Conservation (phyloP, 306 rosid species). For the Urtica urens region DNA sequence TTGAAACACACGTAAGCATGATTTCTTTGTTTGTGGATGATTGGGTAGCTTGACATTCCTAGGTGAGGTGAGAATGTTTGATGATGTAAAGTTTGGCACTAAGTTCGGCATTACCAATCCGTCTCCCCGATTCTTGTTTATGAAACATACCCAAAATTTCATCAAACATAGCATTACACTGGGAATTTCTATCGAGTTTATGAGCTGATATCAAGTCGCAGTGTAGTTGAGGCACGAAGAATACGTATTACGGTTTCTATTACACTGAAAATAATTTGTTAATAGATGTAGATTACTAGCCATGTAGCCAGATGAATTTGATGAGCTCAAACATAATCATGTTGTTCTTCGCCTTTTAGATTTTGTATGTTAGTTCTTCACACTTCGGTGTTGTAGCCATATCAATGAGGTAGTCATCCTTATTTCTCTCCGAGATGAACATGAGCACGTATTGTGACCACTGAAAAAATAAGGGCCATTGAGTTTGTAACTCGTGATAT, state of each 20-base stretch:
- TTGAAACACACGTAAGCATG: background rate
- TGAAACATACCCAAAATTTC: background rate
- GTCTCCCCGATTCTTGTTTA: background rate
- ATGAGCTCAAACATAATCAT: background rate
- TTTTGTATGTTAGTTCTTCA: background rate
- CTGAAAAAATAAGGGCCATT: background rate
- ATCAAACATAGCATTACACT: background rate
- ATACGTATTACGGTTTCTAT: background rate
- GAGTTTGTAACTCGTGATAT: background rate
- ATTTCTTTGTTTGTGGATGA: background rate
- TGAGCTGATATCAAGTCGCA: background rate
- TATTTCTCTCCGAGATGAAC: background rate
- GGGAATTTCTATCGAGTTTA: background rate
- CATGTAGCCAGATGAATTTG: background rate
- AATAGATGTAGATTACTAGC: background rate
- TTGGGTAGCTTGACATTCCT: background rate
- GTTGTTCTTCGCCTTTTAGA: background rate
- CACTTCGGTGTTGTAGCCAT: background rate
- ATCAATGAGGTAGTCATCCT: background rate
- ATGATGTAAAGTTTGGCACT: background rate
- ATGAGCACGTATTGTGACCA: background rate
- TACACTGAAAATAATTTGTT: background rate
- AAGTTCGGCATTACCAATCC: conserved; percentile 8
- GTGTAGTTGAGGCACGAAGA: background rate
- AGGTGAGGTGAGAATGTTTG: background rate